Evolutionary conservation across 331 rosid species (phyloP), one percentile per base, ranked within the genome.

Genomic region (Pyracantha coccinea): DNA sequence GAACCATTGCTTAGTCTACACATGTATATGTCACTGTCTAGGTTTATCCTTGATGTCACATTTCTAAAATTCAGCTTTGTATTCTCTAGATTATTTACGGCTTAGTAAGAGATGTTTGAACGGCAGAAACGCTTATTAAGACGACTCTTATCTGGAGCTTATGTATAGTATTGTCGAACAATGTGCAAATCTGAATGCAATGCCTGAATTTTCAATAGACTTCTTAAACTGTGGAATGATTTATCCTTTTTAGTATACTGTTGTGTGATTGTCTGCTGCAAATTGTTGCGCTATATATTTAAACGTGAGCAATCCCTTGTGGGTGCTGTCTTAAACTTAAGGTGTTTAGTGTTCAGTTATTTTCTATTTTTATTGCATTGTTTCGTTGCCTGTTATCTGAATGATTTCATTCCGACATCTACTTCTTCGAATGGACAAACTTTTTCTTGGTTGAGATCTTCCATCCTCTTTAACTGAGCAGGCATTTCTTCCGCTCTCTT

Each of bases 11-110:
- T 61, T 83, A 47, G 73, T 53, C 72, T 31, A 66, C 76, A 64
- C 45, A 17, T 84, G 75, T 74, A 84, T 77, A 77, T 77, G 44
- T 69, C 50, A 65, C 63, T 27, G 8, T 75, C 20, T 69, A 58
- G 72, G 59, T 27, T 68, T 58, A 8, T 7, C 57, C 20, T 2
- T 66, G 72, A 64, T 31, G 20, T 41, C 20, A 20, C 52, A 11
- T 74, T 65, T 65, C 57, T 10, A n/a, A 31, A 59, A 69, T 64
- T 63, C 57, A 53, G 73, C 54, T 41, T 78, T 60, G 32, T 53
- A 50, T 57, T 53, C 47, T 66, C 57, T 60, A 55, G 79, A 64
- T 70, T 55, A 21, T 82, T 7, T 33, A 53, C 25, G n/a, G 73
- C 53, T 31, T 33, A 24, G 17, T 52, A 68, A 68, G 27, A 50